Base-by-base conservation (phyloP, 495 filamentous ascomycete genomes). In the Aspergillus cavernicola region DNA sequence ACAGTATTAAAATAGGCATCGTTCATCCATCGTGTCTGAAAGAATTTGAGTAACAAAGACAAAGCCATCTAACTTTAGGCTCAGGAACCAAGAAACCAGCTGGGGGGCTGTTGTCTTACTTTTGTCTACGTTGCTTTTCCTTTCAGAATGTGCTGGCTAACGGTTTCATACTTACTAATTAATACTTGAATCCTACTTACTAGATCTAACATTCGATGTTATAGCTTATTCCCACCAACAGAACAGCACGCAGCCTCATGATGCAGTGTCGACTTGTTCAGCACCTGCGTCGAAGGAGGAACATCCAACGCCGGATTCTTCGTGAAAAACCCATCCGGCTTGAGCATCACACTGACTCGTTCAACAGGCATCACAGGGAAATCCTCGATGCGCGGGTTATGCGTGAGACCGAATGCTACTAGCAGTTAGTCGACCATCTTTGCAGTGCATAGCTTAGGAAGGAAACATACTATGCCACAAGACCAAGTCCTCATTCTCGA, bases 231-330 rank as follows among this genome's bases (percentile, higher is more conserved):
- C 28, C 57, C 62, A 19, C 63, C 62, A 6, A n/a, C 6, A 20
- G 65, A 61, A 49, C 70, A 73, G 45, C 68, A 70, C 22, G 61
- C 40, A 13, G 68, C 54, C 57, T 72, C 71, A 10, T 69, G 66
- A 40, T 72, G 69, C 61, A 62, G 37, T 11, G 24, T 28, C 24
- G 9, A 28, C 24, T 28, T 48, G 56, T 74, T 74, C 24, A 9
- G 24, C 24, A 9, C 42, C 60, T 75, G 72, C 8, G 26, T 52
- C 1, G 66, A 71, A 6, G 62, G 61, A 1, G 72, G 80, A 11
- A 90, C 87, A 70, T 90, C 87, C 36, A 89, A 52, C 7, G 85
- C 84, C 0, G 87, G 87, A 59, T 90, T 91, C 71, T 75, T 77
- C 7, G 81, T 80, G 68, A 91, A 91, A 74, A 91, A 90, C 9